Conservation (phyloP, 2,329 filamentous ascomycete species). For the Ophiocordyceps camponoti-leonardi region DNA sequence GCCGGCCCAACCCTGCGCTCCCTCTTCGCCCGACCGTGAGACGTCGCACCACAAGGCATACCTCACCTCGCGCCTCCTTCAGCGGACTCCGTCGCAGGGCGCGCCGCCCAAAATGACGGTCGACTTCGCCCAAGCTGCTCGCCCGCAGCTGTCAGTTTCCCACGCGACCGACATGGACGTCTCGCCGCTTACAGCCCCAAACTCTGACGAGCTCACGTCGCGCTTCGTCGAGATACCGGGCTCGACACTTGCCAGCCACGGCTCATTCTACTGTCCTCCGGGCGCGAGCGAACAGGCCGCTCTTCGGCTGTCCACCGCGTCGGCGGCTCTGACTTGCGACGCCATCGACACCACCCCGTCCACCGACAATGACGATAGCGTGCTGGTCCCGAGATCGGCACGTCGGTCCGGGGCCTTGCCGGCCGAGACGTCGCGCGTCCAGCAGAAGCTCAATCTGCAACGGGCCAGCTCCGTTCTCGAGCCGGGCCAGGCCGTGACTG, state of each 20-base stretch:
- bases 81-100: constrained; percentile 43
- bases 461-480: constrained; percentile 57
- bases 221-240: constrained; percentile 37
- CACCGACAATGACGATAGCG: constrained; percentile 23
- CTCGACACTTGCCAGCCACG: constrained; percentile 30
- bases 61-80: constrained; percentile 49
- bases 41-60: constrained; percentile 41
- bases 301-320: constrained; percentile 24
- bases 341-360: constrained; percentile 8
- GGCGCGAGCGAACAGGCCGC: constrained; percentile 14
- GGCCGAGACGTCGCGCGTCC: constrained; percentile 46
- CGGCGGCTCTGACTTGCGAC: constrained; percentile 12
- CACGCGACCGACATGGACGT: constrained; percentile 11
- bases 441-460: constrained; percentile 61
- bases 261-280: constrained; percentile 29
- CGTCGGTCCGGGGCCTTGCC: constrained; percentile 21
- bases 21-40: constrained; percentile 19
- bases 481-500: constrained; percentile 29
- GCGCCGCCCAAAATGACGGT: constrained; percentile 48
- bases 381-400: constrained; percentile 26
- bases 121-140: constrained; percentile 26
- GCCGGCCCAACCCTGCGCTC: constrained; percentile 3
- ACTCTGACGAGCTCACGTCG: constrained; percentile 35
- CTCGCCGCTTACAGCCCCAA: constrained; percentile 12
- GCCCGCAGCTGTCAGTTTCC: constrained; percentile 18